Percentiles rank a stretch among this genome's conserved stretches.
Evolutionary conservation across 2,329 filamentous ascomycete species (phyloP).

Genomic region (Tetracladium maxilliforme): DNA sequence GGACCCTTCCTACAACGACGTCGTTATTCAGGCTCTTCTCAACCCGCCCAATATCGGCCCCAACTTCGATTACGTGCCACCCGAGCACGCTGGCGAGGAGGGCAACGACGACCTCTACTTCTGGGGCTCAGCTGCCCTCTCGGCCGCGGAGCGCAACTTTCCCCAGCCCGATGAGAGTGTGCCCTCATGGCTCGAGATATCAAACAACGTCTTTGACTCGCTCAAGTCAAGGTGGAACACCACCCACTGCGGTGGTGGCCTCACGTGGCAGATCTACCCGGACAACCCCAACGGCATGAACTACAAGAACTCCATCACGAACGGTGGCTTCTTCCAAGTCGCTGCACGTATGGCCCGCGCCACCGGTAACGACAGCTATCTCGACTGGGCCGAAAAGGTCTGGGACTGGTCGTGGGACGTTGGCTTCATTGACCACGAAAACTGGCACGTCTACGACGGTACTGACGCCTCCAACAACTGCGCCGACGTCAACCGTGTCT

Average conservation of each 20-base stretch:
- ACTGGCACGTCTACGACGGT: constrained; percentile 47
- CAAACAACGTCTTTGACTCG: constrained; percentile 59
- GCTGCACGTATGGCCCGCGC: constrained; percentile 60
- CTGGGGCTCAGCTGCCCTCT: constrained; percentile 54
- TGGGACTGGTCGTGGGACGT: constrained; percentile 48
- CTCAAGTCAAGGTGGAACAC: constrained; percentile 61
- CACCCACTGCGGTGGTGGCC: constrained; percentile 51
- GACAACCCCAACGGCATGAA: constrained; percentile 65
- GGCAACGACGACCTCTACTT: constrained; percentile 67
- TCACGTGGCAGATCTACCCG: constrained; percentile 70
- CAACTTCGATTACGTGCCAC: constrained; percentile 43
- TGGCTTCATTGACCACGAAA: constrained; percentile 35
- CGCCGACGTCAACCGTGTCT: constrained; percentile 30
- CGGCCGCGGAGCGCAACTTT: constrained; percentile 54
- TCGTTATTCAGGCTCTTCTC: constrained; percentile 41
- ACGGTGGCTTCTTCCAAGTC: constrained; percentile 73
- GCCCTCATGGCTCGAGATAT: constrained; percentile 52
- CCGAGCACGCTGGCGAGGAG: constrained; percentile 38
- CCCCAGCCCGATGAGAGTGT: constrained; percentile 35
- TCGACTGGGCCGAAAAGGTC: constrained; percentile 50
- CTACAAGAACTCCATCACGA: constrained; percentile 74
- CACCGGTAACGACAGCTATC: constrained; percentile 50
- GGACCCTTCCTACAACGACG: constrained; percentile 45
- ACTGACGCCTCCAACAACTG: constrained; percentile 40
- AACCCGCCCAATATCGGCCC: constrained; percentile 47